Evolutionary conservation across 169 alveolate species (phyloP).

Genomic region (Cyclospora cayetanensis): DNA sequence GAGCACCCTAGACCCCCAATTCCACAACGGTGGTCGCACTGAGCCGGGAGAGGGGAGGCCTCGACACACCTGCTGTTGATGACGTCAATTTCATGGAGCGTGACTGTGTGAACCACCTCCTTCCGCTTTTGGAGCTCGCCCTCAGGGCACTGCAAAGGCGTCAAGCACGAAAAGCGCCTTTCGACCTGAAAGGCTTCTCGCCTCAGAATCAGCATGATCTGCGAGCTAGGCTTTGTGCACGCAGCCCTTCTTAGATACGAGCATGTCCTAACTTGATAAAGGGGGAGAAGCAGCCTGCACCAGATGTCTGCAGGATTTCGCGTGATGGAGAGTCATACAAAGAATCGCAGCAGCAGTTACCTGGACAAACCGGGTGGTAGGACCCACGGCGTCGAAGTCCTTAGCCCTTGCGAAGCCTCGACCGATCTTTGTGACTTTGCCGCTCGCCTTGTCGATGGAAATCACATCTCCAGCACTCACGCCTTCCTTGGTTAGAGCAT

Average conservation of each 20-base stretch:
- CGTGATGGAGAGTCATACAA: too few species aligned
- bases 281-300: not conserved
- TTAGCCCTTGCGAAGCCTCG: conserved; percentile 95
- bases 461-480: conserved; percentile 93
- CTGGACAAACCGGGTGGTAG: conserved; percentile 87
- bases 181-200: too few species aligned
- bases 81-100: conserved; percentile 99
- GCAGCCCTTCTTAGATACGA: not conserved
- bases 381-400: conserved; percentile 99
- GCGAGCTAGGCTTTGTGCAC: too few species aligned
- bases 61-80: conserved; percentile 89
- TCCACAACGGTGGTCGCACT: too few species aligned
- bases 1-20: too few species aligned
- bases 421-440: conserved; percentile 97
- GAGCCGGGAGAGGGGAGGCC: not conserved
- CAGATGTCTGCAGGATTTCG: not conserved
- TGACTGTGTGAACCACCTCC: conserved; percentile 98
- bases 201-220: too few species aligned
- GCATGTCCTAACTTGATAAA: not conserved
- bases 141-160: conserved; percentile 99
- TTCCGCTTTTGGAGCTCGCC: conserved; percentile 99
- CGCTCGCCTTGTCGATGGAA: conserved; percentile 97
- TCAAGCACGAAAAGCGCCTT: conserved; percentile 83
- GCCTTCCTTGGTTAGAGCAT: conserved; percentile 85
- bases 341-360: too few species aligned